Evolutionary conservation across 306 rosid species (phyloP).

Genomic region (Corylus americana): DNA sequence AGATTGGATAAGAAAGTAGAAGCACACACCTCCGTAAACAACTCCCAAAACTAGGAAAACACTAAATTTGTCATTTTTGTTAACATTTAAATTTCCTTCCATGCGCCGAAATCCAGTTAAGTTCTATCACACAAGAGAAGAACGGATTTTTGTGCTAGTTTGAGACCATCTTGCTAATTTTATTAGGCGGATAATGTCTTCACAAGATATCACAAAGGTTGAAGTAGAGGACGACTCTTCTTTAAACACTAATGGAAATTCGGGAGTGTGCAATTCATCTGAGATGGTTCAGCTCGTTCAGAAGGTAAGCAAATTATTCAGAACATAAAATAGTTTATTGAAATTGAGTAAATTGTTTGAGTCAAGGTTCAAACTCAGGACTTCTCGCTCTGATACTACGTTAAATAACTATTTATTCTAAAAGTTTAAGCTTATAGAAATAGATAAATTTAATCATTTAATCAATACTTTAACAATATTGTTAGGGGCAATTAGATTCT

Average conservation of each 20-base stretch:
- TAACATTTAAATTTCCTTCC: neutral
- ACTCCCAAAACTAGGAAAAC: conserved; percentile 25
- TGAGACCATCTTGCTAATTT: neutral
- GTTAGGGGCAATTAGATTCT: no score
- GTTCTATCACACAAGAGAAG: neutral
- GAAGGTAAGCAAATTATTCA: conserved; percentile 33
- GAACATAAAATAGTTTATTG: no score
- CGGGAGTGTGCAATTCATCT: conserved; percentile 31
- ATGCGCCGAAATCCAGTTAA: neutral
- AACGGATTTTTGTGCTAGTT: neutral
- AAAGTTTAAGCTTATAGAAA: no score
- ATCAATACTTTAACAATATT: no score
- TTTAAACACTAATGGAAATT: no score
- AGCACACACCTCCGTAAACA: conserved; percentile 28
- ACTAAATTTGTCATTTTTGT: neutral
- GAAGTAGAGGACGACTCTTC: conserved; percentile 36
- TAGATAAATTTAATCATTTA: no score
- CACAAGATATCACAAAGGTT: conserved; percentile 15
- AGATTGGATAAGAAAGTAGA: neutral
- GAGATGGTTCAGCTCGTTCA: conserved; percentile 41
- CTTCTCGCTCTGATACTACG: no score
- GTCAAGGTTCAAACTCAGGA: no score
- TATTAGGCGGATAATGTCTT: conserved; percentile 31
- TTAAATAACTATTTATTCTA: no score
- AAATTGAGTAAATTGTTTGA: no score